Evolutionary conservation across 495 filamentous ascomycete genomes (phyloP), one percentile per base, ranked within the genome.

Genomic region (Neurospora tetraspora): DNA sequence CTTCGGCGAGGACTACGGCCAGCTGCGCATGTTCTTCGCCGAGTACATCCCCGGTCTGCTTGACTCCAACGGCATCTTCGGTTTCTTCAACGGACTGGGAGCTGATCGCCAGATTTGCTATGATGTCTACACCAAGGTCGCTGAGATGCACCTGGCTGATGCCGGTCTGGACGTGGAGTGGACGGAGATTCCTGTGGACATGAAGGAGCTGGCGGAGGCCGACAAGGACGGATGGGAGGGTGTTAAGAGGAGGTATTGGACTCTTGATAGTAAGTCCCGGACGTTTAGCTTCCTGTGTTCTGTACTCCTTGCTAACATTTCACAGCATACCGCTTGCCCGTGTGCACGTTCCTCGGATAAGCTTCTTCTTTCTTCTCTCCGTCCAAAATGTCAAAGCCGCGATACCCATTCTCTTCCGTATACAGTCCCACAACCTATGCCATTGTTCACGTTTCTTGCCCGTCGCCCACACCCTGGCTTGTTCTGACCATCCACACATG

Each of bases 81-180:
- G 94, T 27, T 98, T 97, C 84, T 99, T 98, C 81, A 96, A 98
- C 79, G 96, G 96, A 0, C 88, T 98, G 73, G 96, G 96, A 0
- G 96, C 96, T 6, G 96, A 99, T 84, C 85, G 95, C 36, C 88
- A 91, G 77, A 90, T 97, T 70, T 95, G 93, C 80, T 97, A 98
- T 78, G 96, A 98, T 85, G 94, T 98, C 4, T 98, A 99, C 80
- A 90, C 89, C 53, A 94, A 94, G 80, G 93, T 99, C 9, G 88
- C 91, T 16, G 96, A 98, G 83, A 89, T 97, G 85, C 95, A 99
- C 83, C 80, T 97, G 45, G 89, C 92, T 71, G 95, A 98, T 76
- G 94, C 93, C 23, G 96, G 96, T 0, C 90, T 97, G 74, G 96
- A 98, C 77, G 89, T 92, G 7, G 91, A 93, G 69, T 99, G 93